Base-by-base conservation (phyloP, 208 protist genomes). In the Crithidia thermophila region DNA sequence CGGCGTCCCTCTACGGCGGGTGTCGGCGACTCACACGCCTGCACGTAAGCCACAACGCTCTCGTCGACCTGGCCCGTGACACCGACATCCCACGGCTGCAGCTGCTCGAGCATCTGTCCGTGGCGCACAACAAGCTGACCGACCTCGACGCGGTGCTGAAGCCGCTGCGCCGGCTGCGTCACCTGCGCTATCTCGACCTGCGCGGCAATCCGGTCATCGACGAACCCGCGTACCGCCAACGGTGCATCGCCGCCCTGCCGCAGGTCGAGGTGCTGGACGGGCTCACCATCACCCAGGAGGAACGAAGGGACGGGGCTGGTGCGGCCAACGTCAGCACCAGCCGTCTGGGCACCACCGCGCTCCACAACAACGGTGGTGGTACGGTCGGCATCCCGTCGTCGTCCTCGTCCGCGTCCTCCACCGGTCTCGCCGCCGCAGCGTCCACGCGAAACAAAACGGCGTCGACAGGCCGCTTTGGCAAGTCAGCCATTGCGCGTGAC, bases 211-310 rank as follows among this genome's bases (percentile, higher is more conserved):
- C 90, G 0, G 28, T 93, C 16, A 79, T 69, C 2, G 85, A 85
- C 21, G 84, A 90, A 40, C 59, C 78, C 30, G 53, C 58, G 36
- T 95, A 95, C 64, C 84, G 90, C n/a, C 65, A 69, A 40, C 84
- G 68, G 42, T 59, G 91, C 14, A 71, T 96, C 23, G 51, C 62
- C 18, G 69, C 76, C 13, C 77, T 89, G 16, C 90, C 87, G 8
- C 77, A 89, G 60, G 37, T 94, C 10, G 75, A 87, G 56, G 72
- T 93, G 46, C 68, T 96, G 3, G 90, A 96, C 53, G 78, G 82
- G 16, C 66, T 65, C 36, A 46, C 53, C 13, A 72, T 95, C 28
- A 85, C 73, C 2, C 13, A 27, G 0, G 75, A 77, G 31, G 90
- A 95, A 57, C 84, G 90, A n/a, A 59, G 68, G 2, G 67, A 62